Base-by-base conservation (phyloP, 108 stramenopile genomes). In the Schizochytrium sp. region DNA sequence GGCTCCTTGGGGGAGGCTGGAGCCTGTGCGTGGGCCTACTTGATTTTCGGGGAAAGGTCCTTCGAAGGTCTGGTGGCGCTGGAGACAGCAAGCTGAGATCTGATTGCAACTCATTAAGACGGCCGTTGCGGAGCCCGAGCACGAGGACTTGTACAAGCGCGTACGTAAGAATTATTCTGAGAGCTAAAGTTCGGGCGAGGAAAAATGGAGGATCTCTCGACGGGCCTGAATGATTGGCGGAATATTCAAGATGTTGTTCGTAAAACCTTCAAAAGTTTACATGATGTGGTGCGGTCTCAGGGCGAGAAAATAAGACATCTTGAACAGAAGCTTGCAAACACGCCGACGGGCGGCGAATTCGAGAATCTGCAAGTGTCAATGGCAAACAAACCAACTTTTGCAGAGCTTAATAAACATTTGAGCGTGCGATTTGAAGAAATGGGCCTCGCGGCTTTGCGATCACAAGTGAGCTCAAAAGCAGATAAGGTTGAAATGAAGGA, bases 321-420 rank as follows among this genome's bases (percentile, higher is more conserved):
- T 47, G 76, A 83, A 53, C 47, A 19, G 5, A 55, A 83, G 53
- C 50, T 40, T 10, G 76, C 50, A 47, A 83, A 49, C 50, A 38
- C 53, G 76, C 50, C 76, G 1, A 83, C 47, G 53, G 76, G 50
- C 15, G 76, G 53, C 8, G 76, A 83, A n/a, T 49, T 83, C 15
- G 76, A 83, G 76, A 49, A 55, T 53, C 15, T 83, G 76, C 50
- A 83, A 40, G 76, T 83, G 28, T 83, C 76, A 5, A 83, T 83
- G 76, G 76, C 76, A n/a, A 83, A 83, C 55, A 83, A 83, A 40
- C 76, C 76, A 38, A 83, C 76, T n/a, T 83, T 83, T 40, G 76
- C 50, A 55, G 76, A 83, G 76, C 76, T 83, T 38, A 55, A 83
- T n/a, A 83, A 83, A 28, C 50, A 49, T 40, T 40, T 83, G 3